Conservation (phyloP, 2,329 filamentous ascomycete species). For the Aureobasidium sp. region DNA sequence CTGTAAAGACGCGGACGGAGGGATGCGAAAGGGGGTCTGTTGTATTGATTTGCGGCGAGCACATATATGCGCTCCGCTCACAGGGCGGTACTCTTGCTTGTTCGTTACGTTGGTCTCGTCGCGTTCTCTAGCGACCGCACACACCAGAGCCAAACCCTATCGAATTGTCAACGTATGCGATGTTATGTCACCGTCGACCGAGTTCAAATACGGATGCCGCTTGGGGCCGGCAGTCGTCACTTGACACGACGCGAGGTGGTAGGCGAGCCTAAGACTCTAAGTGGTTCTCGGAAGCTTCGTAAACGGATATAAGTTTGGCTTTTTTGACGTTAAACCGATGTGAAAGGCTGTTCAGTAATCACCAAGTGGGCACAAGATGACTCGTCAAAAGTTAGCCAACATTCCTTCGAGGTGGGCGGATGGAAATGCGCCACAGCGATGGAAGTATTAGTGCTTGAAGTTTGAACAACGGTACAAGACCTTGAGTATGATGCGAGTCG, state of each 20-base stretch:
- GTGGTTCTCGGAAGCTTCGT: neutral
- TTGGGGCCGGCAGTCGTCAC: neutral
- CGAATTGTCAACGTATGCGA: neutral
- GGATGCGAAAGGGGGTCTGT: too few species aligned
- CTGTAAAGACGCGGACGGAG: too few species aligned
- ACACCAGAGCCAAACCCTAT: neutral
- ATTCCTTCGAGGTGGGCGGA: neutral
- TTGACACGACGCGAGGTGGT: neutral
- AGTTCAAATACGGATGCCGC: neutral
- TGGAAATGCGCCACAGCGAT: neutral
- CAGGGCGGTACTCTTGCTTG: too few species aligned
- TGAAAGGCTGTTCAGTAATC: conserved; percentile 5
- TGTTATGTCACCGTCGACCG: neutral
- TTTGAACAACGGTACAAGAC: neutral
- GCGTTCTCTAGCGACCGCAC: neutral
- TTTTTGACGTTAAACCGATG: conserved; percentile 1
- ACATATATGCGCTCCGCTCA: too few species aligned
- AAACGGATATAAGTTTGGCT: neutral
- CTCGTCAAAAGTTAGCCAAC: conserved; percentile 4
- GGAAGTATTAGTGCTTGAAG: neutral
- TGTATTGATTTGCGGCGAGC: too few species aligned
- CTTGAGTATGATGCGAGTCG: neutral
- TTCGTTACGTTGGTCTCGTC: neutral
- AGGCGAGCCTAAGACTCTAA: neutral
- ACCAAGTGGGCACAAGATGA: neutral